Percentiles rank a stretch among this genome's conserved stretches.
Conservation (phyloP, 345 rosid genomes). For the Raphanus raphanistrum region DNA sequence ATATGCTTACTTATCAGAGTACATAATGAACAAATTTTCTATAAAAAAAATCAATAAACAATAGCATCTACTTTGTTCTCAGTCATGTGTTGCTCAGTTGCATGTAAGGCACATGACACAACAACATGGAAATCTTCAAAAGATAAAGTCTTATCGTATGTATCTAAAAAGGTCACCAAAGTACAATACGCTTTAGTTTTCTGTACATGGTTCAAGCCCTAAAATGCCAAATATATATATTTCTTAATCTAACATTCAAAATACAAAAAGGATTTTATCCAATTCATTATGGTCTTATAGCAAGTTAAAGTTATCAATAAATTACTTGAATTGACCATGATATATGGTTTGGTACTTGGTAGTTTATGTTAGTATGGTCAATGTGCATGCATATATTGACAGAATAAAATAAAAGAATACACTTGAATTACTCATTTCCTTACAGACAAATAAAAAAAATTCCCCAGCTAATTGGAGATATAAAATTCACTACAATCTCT, state of each 20-base stretch:
- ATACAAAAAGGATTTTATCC: not conserved
- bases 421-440: not conserved
- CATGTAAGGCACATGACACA: constrained; percentile 38
- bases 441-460: not conserved
- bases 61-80: not conserved
- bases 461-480: constrained; percentile 9
- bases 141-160: constrained; percentile 20
- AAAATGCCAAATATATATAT: constrained; percentile 4
- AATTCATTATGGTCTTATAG: not conserved
- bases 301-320: not conserved
- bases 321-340: not conserved
- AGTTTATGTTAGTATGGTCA: not conserved
- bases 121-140: constrained; percentile 28
- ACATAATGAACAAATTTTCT: not conserved
- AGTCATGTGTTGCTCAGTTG: constrained; percentile 11
- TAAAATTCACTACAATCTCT: constrained; percentile 8
- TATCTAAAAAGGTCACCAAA: constrained; percentile 18
- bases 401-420: not conserved
- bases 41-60: not conserved
- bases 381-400: not conserved
- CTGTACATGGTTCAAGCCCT: constrained; percentile 22
- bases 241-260: not conserved
- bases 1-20: not conserved
- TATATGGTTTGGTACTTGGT: not conserved
- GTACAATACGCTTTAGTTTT: constrained; percentile 15